Evolutionary conservation across 2,329 filamentous ascomycete genomes (phyloP), one percentile per base, ranked within the genome.

Genomic region (Emergomyces orientalis): DNA sequence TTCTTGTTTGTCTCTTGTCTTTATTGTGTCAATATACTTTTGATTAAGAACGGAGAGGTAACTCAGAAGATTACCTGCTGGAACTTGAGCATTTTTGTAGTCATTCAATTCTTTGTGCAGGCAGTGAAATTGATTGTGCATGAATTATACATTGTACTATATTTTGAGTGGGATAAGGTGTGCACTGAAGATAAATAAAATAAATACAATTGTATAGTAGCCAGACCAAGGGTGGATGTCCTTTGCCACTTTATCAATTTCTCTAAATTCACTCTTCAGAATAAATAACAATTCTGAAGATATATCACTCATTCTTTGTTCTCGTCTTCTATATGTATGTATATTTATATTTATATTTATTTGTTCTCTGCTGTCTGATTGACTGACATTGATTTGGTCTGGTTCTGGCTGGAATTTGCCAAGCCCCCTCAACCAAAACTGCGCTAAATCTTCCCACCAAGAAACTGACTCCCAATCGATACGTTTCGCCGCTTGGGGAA

Each of bases 391-490:
- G 45, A 25, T 25, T 25, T 3, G 5, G 19, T 22, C 2, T 7
- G 3, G 32, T 32, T 4, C 19, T 25, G n/a, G 14, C 5, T 17
- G 1, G 14, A 17, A 4, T 45, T 5, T 72, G 74, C 74, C 74
- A 76, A 76, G 74, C 30, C 71, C 74, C 70, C 71, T 74, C 71
- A 72, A 70, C 68, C 70, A 71, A 75, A 58, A 73, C 66, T 70
- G 70, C 74, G 73, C 74, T 76, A 75, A 75, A 68, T 64, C 74
- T 59, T 75, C 73, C 74, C 75, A 75, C 73, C 73, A 75, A 73
- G 67, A 67, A 70, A 69, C n/a, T n/a, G 19, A 65, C 70, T 1
- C 13, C 49, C 22, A 13, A 13, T 66, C 70, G 9, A 41, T 30
- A 27, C 41, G 43, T 37, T 60, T 62, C 60, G 54, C 62, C 60